Percentiles rank a stretch among this genome's conserved stretches.
These are phyloP conservation scores for Remersonia thermophila DNA, from an alignment of 2,329 filamentous ascomycete genomes.

Conservation along the genomic window DNA sequence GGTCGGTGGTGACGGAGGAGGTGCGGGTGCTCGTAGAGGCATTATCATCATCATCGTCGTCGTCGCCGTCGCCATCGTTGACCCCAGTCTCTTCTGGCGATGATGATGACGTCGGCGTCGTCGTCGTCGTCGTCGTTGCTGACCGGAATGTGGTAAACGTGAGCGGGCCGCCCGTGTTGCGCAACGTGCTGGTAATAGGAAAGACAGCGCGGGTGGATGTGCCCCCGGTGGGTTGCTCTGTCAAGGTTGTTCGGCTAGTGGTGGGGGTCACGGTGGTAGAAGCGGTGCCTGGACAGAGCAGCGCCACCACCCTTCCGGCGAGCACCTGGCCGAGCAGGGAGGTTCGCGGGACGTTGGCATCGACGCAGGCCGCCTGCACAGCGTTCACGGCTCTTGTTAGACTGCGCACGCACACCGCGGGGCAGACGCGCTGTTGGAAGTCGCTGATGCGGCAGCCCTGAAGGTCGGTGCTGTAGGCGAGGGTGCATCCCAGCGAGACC, in stretches of 20 bases:
- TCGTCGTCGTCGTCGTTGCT: slow-evolving; percentile 4
- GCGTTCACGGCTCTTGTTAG: slow-evolving; percentile 25
- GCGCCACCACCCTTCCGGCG: slow-evolving; percentile 18
- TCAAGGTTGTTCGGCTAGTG: background rate
- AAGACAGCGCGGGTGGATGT: background rate
- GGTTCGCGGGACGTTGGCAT: slow-evolving; percentile 42
- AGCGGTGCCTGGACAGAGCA: slow-evolving; percentile 22
- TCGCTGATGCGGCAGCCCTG: slow-evolving; percentile 25
- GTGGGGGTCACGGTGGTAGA: background rate
- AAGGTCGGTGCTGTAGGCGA: slow-evolving; percentile 31
- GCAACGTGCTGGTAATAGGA: slow-evolving; percentile 1
- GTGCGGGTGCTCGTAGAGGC: no score
- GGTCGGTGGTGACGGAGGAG: no score
- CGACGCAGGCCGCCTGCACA: slow-evolving; percentile 57
- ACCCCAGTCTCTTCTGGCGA: no score
- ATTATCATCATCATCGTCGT: no score
- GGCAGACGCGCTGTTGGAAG: slow-evolving; percentile 27
- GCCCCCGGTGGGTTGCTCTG: background rate
- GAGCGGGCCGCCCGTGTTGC: background rate
- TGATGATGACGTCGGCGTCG: background rate
- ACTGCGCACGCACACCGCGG: slow-evolving; percentile 21
- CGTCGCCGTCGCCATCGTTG: slow-evolving; percentile 1
- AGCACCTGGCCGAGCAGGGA: slow-evolving; percentile 28
- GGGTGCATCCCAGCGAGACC: slow-evolving; percentile 26
- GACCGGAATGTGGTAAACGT: slow-evolving; percentile 11